Percentiles rank a stretch among this genome's conserved stretches.
These are phyloP conservation scores for Tympanopsis confertula DNA, from an alignment of 2,329 filamentous ascomycete genomes.

Conservation along the genomic window DNA sequence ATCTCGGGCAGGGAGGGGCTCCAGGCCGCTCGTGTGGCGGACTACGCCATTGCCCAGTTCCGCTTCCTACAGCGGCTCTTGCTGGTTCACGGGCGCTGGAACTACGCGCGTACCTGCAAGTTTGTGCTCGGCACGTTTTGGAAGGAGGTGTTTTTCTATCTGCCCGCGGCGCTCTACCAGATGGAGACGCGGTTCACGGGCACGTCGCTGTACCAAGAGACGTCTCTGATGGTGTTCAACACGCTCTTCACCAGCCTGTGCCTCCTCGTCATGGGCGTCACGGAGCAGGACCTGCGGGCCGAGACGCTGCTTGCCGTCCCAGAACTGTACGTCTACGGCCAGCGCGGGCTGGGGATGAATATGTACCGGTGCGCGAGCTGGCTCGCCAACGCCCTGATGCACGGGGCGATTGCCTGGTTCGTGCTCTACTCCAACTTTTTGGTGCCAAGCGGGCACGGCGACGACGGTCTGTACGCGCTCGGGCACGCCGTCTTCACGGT, in stretches of 20 bases:
- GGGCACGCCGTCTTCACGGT: conserved; percentile 63
- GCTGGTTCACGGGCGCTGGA: conserved; percentile 80
- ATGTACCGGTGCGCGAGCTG: conserved; percentile 62
- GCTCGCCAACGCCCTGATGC: conserved; percentile 63
- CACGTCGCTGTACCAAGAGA: conserved; percentile 80
- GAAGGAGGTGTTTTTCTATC: conserved; percentile 76
- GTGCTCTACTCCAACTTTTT: conserved; percentile 43
- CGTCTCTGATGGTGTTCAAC: conserved; percentile 83
- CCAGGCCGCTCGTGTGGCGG: conserved; percentile 78
- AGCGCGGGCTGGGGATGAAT: conserved; percentile 63
- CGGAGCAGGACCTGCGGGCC: conserved; percentile 77
- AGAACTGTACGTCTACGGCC: conserved; percentile 77
- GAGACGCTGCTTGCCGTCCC: conserved; percentile 84
- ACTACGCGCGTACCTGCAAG: conserved; percentile 77
- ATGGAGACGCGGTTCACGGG: conserved; percentile 78
- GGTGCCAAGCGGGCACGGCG: conserved; percentile 40
- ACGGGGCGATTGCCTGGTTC: conserved; percentile 67
- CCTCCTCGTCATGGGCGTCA: conserved; percentile 81
- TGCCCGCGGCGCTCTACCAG: conserved; percentile 76
- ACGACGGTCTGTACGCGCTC: conserved; percentile 62
- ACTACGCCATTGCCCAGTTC: conserved; percentile 88
- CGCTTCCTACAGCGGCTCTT: conserved; percentile 75
- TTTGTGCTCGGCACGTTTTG: conserved; percentile 87
- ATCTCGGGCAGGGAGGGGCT: conserved; percentile 87
- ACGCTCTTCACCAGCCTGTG: conserved; percentile 83